Evolutionary conservation across 345 rosid genomes (phyloP), one percentile per base, ranked within the genome.

Genomic region (Populus alba): DNA sequence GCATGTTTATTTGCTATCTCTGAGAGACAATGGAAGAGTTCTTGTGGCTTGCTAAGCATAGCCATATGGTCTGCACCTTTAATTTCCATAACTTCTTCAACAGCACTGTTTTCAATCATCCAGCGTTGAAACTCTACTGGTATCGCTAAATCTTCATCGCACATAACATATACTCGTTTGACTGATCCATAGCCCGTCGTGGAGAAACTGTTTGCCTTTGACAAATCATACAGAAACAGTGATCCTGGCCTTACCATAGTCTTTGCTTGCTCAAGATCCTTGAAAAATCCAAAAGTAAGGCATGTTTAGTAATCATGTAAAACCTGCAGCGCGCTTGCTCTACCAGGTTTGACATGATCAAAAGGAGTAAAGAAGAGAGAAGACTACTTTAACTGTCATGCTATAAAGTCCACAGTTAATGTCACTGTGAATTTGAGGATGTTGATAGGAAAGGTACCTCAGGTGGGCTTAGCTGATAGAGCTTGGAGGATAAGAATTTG

Each of bases 251-350:
- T 77, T 23, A 47, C 23, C 66, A 81, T 18, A 1, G 70, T n/a
- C 74, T 68, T 77, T 38, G 75, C 81, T 73, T 77, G 25, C 33
- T 77, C 81, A 2, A 72, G 20, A 73, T 73, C 81, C 84, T 81
- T 20, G 39, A 37, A 49, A 6, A 41, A 29, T 23, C 12, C n/a
- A 49, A 53, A 66, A 65, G 27, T 20, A 13, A 12, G 69, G 37
- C 9, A 6, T 10, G 16, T 20, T 35, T 45, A 45, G 51, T 13
- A 57, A 33, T 7, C 59, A 49, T 55, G 35, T 38, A 37, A 23
- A 65, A 17, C 70, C 20, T 66, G 20, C 6, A 27, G 35, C 45
- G 45, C 45, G 45, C 45, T 41, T 11, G 4, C 45, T 41, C 13
- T 41, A 41, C 45, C 45, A 10, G 45, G 10, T 41, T 10, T 41